A percentile compares a stretch with the other conserved stretches of the same genome.
Evolutionary conservation across 352 stramenopile genomes (phyloP).

Genomic region (Phytophthora multivora): DNA sequence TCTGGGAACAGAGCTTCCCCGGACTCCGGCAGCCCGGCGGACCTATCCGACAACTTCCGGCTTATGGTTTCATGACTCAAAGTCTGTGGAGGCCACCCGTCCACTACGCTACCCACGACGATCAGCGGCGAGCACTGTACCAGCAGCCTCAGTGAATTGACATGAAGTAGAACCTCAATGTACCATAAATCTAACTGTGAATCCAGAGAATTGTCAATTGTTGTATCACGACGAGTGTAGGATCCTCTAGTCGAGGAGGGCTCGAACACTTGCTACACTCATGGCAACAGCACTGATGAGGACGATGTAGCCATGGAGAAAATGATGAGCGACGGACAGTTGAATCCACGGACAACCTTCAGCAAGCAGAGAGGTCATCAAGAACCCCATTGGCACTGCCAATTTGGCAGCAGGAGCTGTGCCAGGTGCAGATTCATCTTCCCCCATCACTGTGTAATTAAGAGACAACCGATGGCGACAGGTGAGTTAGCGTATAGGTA

Average conservation of each 20-base stretch:
- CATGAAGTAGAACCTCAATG: neutral
- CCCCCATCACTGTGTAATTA: constrained; percentile 58
- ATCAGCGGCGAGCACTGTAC: constrained; percentile 5
- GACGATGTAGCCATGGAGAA: constrained; percentile 74
- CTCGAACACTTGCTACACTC: constrained; percentile 57
- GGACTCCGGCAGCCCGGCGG: constrained; percentile 7
- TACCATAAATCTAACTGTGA: constrained; percentile 3
- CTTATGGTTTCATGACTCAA: constrained; percentile 6
- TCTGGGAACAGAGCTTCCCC: constrained; percentile 44
- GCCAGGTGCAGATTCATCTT: constrained; percentile 56
- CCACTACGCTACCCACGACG: neutral
- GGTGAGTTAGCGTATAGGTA: too few species aligned
- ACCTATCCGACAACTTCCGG: constrained; percentile 12
- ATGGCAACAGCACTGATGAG: constrained; percentile 69
- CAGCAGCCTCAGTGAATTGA: constrained; percentile 11
- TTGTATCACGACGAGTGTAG: neutral
- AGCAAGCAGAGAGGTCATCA: constrained; percentile 61
- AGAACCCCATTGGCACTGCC: constrained; percentile 63
- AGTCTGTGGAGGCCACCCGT: constrained; percentile 20
- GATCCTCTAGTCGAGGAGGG: constrained; percentile 13
- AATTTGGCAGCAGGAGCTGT: constrained; percentile 53
- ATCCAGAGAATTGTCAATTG: neutral
- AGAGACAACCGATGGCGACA: constrained; percentile 24
- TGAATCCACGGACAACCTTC: constrained; percentile 51
- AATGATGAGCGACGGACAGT: constrained; percentile 70